Conservation (phyloP, 2,329 filamentous ascomycete genomes). For the Aspergillus luchuensis region DNA sequence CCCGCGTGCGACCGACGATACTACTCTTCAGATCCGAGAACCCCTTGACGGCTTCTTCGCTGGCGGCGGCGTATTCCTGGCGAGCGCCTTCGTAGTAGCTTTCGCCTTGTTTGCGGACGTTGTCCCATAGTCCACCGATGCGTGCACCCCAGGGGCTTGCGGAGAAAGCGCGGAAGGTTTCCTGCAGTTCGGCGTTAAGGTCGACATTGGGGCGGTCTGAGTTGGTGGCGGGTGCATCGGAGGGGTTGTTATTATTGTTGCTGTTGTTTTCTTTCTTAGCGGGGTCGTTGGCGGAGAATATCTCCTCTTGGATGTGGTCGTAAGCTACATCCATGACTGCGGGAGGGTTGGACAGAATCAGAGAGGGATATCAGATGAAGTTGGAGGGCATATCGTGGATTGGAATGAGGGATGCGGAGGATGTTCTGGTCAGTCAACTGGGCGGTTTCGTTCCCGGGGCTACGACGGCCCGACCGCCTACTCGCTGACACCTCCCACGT, state of each 20-base stretch:
- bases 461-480: constrained; percentile 36
- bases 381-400: not conserved
- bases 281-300: constrained; percentile 59
- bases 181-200: constrained; percentile 86
- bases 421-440: constrained; percentile 1
- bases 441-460: constrained; percentile 21
- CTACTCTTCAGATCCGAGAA: constrained; percentile 69
- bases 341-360: constrained; percentile 18
- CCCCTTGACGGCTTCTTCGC: constrained; percentile 79
- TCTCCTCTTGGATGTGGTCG: constrained; percentile 91
- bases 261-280: constrained; percentile 41
- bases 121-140: constrained; percentile 85
- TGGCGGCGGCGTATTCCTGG: constrained; percentile 78
- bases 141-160: constrained; percentile 86
- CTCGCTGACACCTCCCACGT: not conserved
- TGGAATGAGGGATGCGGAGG: constrained; percentile 4
- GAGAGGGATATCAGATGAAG: constrained; percentile 2
- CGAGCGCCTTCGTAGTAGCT: constrained; percentile 80
- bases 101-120: constrained; percentile 92
- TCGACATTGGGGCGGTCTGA: constrained; percentile 47
- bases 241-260: constrained; percentile 26
- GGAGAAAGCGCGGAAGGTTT: constrained; percentile 92
- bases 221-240: constrained; percentile 41
- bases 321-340: constrained; percentile 87
- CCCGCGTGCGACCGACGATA: constrained; percentile 72